Base-by-base conservation (phyloP, 495 filamentous ascomycete genomes). In the Thozetella sp. region DNA sequence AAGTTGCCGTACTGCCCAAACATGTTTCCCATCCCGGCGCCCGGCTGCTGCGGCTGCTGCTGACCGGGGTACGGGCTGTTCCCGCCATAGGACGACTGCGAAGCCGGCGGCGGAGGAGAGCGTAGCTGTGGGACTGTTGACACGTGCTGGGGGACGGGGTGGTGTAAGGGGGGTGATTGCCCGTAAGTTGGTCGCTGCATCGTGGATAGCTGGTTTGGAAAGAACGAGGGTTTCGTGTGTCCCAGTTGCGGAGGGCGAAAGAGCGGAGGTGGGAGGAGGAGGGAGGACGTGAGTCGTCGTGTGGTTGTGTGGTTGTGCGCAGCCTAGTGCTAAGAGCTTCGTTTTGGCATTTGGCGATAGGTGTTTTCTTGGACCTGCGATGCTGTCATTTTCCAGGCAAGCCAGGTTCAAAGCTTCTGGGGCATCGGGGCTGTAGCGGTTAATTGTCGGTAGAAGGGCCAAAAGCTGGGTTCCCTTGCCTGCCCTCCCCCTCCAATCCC, bases 61-160 rank as follows among this genome's bases (percentile, higher is more conserved):
- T 84, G 84, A 4, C 43, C 43, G 4, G 43, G 43, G 68, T 95
- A 91, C 10, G 90, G 89, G 67, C 91, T 94, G 55, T 90, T 92
- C 82, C 96, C 91, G 52, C 86, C 80, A 62, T 85, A 83, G 53
- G 86, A 83, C 50, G 89, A 87, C 72, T 93, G 92, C 30, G 90
- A 74, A 19, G 72, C 79, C 1, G 90, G 94, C 46, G 92, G 95
- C 27, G 95, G 95, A 34, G 95, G 95, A 55, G 95, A 98, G 78
- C 96, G 90, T 75, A 99, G 90, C 78, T 97, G 93, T n/a, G 95
- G 95, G 52, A 99, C 96, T 53, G 93, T 96, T 64, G 96, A 97
- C 57, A 98, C 93, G 83, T 98, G 96, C 70, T 98, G 96, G 50
- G 96, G 96, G 50, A 98, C 93, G 25, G 95, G 95, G 74, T 99